Base-by-base conservation (phyloP, 1,139 yeast genomes). In the Kodamaea anthophila region DNA sequence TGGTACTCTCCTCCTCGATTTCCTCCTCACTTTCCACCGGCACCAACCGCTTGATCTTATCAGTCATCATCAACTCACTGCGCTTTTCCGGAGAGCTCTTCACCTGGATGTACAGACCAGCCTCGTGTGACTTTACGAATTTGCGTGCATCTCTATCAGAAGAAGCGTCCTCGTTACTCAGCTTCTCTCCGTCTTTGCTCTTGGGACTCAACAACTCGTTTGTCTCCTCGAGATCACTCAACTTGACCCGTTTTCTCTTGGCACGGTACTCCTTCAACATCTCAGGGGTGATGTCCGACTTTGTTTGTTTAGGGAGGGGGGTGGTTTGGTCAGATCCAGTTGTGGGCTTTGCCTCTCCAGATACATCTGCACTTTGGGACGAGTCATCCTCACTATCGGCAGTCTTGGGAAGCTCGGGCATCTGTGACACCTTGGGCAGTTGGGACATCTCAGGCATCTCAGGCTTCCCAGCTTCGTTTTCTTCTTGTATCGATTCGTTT, bases 1-100 rank as follows among this genome's bases (percentile, higher is more conserved):
- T 11, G 9, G 9, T 9, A 16, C 9, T 6, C 18, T 9, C 18
- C 6, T 6, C 9, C 21, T 24, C 21, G 11, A 18, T 8, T 16
- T 29, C 32, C 22, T 29, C 32, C 13, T 29, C 28, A 12, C 32
- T 29, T 9, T 29, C 32, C 11, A 29, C 18, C 19, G 32, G 32
- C 2, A 29, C 27, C 12, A 12, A 25, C 13, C 24, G 24, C 15
- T 21, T 24, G 12, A 29, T 19, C 11, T 16, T 24, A 11, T 21
- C 18, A 4, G 24, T 29, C 13, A 21, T 23, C 13, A 29, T 15
- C 4, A 24, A 22, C 10, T 14, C 24, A 10, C 28, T 24, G 18
- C 26, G 15, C 9, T 21, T 22, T 18, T 18, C 25, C 18, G 21
- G 16, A 18, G 15, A 10, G n/a, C 18, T 16, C 12, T n/a, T 9